A percentile compares a stretch with the other conserved stretches of the same genome.
phyloP scores from a whole-genome alignment of 352 stramenopile species.

The Pythium utonaiense region DNA sequence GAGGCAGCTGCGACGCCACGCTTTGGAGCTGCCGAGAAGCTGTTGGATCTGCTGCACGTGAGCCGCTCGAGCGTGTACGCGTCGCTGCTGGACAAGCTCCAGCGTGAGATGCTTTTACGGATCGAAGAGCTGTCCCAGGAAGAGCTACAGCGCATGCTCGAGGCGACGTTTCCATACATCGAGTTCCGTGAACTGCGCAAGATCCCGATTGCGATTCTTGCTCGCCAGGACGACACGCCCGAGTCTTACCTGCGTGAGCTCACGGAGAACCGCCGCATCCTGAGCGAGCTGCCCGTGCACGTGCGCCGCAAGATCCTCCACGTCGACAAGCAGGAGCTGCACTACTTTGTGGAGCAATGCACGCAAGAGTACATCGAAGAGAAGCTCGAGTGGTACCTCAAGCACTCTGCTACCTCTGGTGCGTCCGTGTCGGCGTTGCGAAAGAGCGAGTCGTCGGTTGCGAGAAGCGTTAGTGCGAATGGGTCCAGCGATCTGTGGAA shows the following conservation, averaged over 20 bases:
- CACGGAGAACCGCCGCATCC: constrained; percentile 77
- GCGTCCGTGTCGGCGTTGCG: neutral
- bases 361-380: constrained; percentile 69
- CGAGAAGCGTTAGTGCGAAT: constrained; percentile 1
- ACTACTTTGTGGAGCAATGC: constrained; percentile 71
- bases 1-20: constrained; percentile 15
- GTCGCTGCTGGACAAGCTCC: constrained; percentile 62
- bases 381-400: constrained; percentile 64
- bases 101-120: constrained; percentile 69
- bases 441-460: neutral
- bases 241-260: constrained; percentile 73
- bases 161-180: constrained; percentile 86
- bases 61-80: constrained; percentile 60
- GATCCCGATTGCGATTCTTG: constrained; percentile 80
- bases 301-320: constrained; percentile 81
- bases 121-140: constrained; percentile 66
- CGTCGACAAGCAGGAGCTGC: constrained; percentile 64
- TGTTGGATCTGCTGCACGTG: constrained; percentile 78
- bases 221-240: constrained; percentile 74
- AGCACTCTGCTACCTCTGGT: constrained; percentile 33
- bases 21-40: constrained; percentile 56
- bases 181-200: constrained; percentile 83
- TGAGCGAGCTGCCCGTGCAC: constrained; percentile 73
- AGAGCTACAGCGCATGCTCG: constrained; percentile 65
- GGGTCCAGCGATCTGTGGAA: constrained; percentile 51